These are phyloP conservation scores for Nannizzia gypsea DNA, from an alignment of 2,329 filamentous ascomycete species.

Conservation along the genomic window DNA sequence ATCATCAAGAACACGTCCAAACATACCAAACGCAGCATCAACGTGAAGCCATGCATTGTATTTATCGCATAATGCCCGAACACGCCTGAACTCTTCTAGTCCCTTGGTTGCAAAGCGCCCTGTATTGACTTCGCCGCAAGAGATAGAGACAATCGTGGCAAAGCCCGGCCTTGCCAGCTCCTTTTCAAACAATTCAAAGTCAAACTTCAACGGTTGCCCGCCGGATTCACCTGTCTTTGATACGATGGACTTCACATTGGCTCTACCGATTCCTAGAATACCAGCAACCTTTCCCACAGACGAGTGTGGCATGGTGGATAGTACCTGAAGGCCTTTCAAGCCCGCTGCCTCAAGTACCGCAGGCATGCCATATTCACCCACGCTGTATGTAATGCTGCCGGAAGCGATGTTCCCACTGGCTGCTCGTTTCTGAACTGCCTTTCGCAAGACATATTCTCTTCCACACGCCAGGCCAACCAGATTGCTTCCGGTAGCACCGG, in stretches of 20 bases:
- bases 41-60: conserved; percentile 79
- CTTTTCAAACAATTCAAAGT: conserved; percentile 53
- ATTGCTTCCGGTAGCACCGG: conserved; percentile 58
- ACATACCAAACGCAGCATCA: conserved; percentile 82
- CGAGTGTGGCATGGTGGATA: conserved; percentile 74
- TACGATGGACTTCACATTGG: conserved; percentile 51
- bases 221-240: conserved; percentile 26
- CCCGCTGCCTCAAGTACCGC: conserved; percentile 53
- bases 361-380: conserved; percentile 60
- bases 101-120: conserved; percentile 60
- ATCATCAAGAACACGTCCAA: conserved; percentile 54
- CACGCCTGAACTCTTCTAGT: conserved; percentile 44
- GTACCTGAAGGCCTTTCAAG: conserved; percentile 57
- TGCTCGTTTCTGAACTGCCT: conserved; percentile 30
- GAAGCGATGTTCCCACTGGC: neutral
- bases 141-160: conserved; percentile 68
- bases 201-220: conserved; percentile 55
- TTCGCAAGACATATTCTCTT: conserved; percentile 45
- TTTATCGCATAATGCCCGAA: conserved; percentile 59
- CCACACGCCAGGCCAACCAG: conserved; percentile 56
- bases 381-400: conserved; percentile 24
- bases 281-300: conserved; percentile 74
- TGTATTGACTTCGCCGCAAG: conserved; percentile 82
- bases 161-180: conserved; percentile 43
- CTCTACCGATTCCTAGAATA: conserved; percentile 64